Conservation (phyloP, 2,329 filamentous ascomycete genomes). For the Phyllosticta paracitricarpa region DNA sequence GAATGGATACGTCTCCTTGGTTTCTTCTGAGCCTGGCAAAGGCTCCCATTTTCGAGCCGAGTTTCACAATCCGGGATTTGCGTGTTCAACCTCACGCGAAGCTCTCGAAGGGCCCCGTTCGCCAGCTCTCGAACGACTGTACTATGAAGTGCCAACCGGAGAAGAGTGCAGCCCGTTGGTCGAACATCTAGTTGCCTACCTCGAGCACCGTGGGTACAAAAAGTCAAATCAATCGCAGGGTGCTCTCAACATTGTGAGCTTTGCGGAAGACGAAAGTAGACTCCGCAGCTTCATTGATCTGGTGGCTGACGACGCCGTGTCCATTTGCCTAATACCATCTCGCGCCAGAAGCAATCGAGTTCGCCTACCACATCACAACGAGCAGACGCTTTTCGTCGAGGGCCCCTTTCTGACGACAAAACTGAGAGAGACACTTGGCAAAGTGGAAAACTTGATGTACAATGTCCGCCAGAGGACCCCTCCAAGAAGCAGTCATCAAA, state of each 20-base stretch:
- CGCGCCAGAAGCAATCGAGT: slow-evolving; percentile 15
- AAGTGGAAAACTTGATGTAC: slow-evolving; percentile 8
- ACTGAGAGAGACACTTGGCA: slow-evolving; percentile 12
- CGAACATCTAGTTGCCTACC: slow-evolving; percentile 13
- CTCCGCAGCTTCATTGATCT: slow-evolving; percentile 14
- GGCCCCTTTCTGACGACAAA: slow-evolving; percentile 19
- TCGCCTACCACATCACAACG: slow-evolving; percentile 11
- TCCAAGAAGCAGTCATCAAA: background rate
- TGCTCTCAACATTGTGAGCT: slow-evolving; percentile 20
- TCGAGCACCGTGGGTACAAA: slow-evolving; percentile 12
- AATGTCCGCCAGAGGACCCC: background rate
- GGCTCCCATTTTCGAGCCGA: slow-evolving; percentile 35
- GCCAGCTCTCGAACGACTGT: slow-evolving; percentile 12
- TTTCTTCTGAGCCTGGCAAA: slow-evolving; percentile 24
- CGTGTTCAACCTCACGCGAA: slow-evolving; percentile 8
- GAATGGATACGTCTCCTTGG: slow-evolving; percentile 28
- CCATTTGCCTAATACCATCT: slow-evolving; percentile 22
- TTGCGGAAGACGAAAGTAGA: slow-evolving; percentile 14
- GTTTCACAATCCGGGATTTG: slow-evolving; percentile 20
- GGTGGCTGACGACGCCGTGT: slow-evolving; percentile 15
- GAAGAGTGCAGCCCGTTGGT: background rate
- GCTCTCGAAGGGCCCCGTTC: background rate
- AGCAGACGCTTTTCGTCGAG: slow-evolving; percentile 19
- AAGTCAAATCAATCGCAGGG: slow-evolving; percentile 5
- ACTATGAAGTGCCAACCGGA: slow-evolving; percentile 9